Evolutionary conservation across 768 basidiomycete species (phyloP), one percentile per base, ranked within the genome.

Genomic region (Lentinula lateritia): DNA sequence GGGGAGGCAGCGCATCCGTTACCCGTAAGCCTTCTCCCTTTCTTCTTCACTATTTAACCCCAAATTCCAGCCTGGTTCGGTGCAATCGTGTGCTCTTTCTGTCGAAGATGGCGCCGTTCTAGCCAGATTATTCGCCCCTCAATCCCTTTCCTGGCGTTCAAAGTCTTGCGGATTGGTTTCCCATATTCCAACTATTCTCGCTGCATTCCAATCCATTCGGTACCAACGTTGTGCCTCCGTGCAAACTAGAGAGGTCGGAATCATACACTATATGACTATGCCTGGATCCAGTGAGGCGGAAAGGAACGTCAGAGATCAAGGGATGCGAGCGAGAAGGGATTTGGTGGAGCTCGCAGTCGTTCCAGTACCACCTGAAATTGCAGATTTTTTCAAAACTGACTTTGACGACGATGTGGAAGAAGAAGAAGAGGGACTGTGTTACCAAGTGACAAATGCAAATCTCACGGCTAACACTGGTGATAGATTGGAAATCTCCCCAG

Each of bases 101-200:
- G 68, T 88, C n/a, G 87, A 88, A 70, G 87, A 87, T 64, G 83
- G 82, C 1, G 84, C 83, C 10, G 79, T 84, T 23, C 74, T 88
- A 20, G 86, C 80, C 6, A 80, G 79, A 61, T 75, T 88, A 6
- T 87, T 88, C 73, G 81, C 83, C 4, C 83, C 83, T 9, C 46
- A 23, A 81, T 2, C 84, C 82, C 13, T 78, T 84, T 34, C 74
- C 87, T 28, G 85, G 28, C 80, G 9, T 80, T 80, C 61, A 75
- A 87, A 5, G 86, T 87, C 72, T 36, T 18, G 32, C 7, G 7
- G 16, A 32, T 45, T 23, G 5, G 6, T 34, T 80, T 82, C 3
- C 83, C 83, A 87, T 64, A 80, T 87, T 63, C 66, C 70, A 0
- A 71, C 70, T 3, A 79, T 87, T 67, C 73, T 86, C 32, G 69